These are phyloP conservation scores for Corchorus olitorius DNA, from an alignment of 345 rosid species.

Conservation along the genomic window DNA sequence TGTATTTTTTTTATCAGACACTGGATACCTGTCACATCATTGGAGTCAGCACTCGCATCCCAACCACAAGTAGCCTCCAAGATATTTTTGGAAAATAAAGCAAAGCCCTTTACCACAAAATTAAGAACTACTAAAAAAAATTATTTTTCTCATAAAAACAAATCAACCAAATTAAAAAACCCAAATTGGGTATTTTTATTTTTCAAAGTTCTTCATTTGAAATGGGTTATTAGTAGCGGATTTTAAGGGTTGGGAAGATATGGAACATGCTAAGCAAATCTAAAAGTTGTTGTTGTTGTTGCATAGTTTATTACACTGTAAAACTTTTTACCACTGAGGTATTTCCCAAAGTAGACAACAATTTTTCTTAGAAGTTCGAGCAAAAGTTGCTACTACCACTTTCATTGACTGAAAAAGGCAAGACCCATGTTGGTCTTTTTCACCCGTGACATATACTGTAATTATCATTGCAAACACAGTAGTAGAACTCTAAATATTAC, in stretches of 20 bases:
- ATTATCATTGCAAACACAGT: background rate
- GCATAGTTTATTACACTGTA: background rate
- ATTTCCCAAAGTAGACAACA: constrained; percentile 5
- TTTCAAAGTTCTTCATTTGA: too few relatives aligned
- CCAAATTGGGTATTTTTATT: background rate
- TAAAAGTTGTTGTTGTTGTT: background rate
- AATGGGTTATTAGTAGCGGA: too few relatives aligned
- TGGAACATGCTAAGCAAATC: too few relatives aligned
- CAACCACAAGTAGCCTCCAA: constrained; percentile 30
- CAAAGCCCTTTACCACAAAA: background rate
- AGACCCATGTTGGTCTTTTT: constrained; percentile 12
- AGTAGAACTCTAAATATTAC: background rate
- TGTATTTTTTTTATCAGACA: background rate
- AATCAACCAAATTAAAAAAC: background rate
- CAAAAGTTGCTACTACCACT: constrained; percentile 24
- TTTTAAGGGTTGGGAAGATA: too few relatives aligned
- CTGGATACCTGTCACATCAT: constrained; percentile 42
- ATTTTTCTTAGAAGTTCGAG: constrained; percentile 7
- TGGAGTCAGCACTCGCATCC: constrained; percentile 30
- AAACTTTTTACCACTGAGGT: background rate
- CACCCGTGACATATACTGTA: background rate
- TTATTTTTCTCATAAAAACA: too few relatives aligned
- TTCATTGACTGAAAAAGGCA: constrained; percentile 17
- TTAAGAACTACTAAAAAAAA: background rate
- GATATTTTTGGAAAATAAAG: constrained; percentile 15